These are phyloP conservation scores for Fusarium clavum DNA, from an alignment of 2,329 filamentous ascomycete genomes.

Conservation along the genomic window DNA sequence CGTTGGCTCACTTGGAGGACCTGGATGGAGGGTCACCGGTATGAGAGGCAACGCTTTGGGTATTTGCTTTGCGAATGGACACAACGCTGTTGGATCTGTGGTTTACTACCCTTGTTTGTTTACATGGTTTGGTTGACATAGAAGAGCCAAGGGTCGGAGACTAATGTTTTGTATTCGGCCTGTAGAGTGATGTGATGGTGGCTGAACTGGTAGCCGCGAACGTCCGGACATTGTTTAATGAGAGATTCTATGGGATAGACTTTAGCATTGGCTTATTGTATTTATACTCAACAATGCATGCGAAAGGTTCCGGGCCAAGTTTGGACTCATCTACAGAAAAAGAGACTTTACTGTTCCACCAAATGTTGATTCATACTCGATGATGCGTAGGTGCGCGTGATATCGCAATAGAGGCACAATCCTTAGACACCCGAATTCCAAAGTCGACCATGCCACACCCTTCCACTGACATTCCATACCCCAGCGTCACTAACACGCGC, in stretches of 20 bases:
- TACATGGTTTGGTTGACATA: background rate
- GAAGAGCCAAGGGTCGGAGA: background rate
- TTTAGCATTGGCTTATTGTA: fast-evolving
- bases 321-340: background rate
- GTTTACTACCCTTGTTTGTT: background rate
- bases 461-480: no score
- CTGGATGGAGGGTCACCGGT: background rate
- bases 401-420: no score
- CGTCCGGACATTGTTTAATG: background rate
- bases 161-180: background rate
- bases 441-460: no score
- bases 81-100: background rate
- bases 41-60: background rate
- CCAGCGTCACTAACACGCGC: no score
- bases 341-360: background rate
- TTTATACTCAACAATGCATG: background rate
- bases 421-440: no score
- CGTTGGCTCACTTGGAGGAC: background rate
- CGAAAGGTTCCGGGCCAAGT: no score
- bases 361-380: background rate
- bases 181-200: background rate
- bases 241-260: fast-evolving
- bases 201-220: background rate
- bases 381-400: no score
- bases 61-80: background rate